Conservation (phyloP, 495 filamentous ascomycete species). For the Penicillium paradoxum region DNA sequence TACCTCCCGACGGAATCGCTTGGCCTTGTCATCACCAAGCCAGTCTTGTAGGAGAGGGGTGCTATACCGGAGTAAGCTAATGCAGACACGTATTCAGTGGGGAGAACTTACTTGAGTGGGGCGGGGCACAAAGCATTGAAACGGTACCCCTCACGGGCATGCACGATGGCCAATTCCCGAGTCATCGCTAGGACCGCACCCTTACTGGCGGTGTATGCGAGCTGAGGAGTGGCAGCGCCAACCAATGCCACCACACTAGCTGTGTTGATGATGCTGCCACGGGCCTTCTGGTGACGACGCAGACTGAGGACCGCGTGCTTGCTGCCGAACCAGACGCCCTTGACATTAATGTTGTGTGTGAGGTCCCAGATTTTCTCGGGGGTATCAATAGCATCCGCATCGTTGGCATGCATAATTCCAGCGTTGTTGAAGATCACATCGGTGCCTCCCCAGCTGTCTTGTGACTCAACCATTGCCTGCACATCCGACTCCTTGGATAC, state of each 20-base stretch:
- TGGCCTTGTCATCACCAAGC: conserved; percentile 83
- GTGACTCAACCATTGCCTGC: conserved; percentile 58
- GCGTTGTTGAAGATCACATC: conserved; percentile 99
- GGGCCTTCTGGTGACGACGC: conserved; percentile 72
- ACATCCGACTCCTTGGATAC: conserved; percentile 72
- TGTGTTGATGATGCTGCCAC: conserved; percentile 87
- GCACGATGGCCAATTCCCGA: conserved; percentile 75
- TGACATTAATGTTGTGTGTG: conserved; percentile 93
- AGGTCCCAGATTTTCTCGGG: conserved; percentile 92
- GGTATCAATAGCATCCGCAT: conserved; percentile 80
- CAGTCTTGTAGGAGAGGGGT: conserved; percentile 87
- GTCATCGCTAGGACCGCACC: conserved; percentile 88
- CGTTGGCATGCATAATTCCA: conserved; percentile 91
- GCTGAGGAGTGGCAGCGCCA: conserved; percentile 87
- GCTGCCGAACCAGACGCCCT: conserved; percentile 94
- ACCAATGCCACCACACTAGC: conserved; percentile 90
- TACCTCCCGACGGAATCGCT: conserved; percentile 80
- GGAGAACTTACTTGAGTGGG: conserved; percentile 64
- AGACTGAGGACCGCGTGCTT: conserved; percentile 87
- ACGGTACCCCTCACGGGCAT: conserved; percentile 76
- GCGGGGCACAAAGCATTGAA: conserved; percentile 94
- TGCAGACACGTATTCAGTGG: background rate
- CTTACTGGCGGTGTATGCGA: conserved; percentile 94
- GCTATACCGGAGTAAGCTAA: conserved; percentile 27
- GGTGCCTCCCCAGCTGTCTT: conserved; percentile 84